Evolutionary conservation across 2,329 filamentous ascomycete species (phyloP).

Genomic region (Nigrospora osmanthi): DNA sequence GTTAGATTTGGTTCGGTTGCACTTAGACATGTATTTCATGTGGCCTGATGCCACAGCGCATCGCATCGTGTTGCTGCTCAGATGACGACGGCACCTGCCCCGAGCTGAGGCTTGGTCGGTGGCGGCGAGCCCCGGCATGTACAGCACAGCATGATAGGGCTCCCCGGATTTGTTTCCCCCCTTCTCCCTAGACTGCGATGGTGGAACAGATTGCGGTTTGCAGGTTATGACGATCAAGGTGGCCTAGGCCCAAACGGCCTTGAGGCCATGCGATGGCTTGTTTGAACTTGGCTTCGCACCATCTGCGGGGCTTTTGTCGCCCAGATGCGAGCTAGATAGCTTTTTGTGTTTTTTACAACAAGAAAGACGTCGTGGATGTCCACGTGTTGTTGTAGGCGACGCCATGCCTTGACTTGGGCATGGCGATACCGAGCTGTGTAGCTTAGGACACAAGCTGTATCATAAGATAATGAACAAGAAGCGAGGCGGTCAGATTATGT

Average conservation of each 20-base stretch:
- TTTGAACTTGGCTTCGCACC: not conserved
- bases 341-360: not conserved
- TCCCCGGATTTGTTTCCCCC: not conserved
- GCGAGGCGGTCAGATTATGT: too few relatives aligned
- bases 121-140: not conserved
- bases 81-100: not conserved
- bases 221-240: not conserved
- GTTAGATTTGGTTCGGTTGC: slow-evolving; percentile 18
- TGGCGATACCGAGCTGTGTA: too few relatives aligned
- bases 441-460: too few relatives aligned
- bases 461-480: too few relatives aligned
- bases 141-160: not conserved
- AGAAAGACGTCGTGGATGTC: not conserved
- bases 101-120: too few relatives aligned
- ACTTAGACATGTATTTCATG: slow-evolving; percentile 20
- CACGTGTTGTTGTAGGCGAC: not conserved
- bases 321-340: not conserved
- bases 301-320: not conserved
- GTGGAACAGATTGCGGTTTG: not conserved
- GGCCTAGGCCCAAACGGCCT: not conserved
- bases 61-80: not conserved
- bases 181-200: not conserved
- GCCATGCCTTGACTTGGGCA: too few relatives aligned
- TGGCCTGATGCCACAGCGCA: not conserved
- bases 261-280: not conserved